Base-by-base conservation (phyloP, 2,329 filamentous ascomycete species). In the Onygenales sp. region DNA sequence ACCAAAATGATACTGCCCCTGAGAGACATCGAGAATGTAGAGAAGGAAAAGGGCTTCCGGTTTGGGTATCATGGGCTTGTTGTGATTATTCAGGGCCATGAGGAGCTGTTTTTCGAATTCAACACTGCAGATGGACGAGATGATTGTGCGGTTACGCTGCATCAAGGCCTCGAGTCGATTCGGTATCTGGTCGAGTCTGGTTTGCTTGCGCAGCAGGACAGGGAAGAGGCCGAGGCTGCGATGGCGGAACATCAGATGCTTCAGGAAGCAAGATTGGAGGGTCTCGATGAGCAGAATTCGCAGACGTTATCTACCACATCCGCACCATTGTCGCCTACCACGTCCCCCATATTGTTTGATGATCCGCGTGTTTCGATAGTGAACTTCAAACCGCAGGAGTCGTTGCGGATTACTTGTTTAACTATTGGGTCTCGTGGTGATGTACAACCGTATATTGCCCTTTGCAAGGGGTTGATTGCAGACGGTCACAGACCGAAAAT, bases 31-130 rank as follows among this genome's bases (percentile, higher is more conserved):
- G 89, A 96, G 68, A 97, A 90, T 57, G 89, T 90, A 6, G 85
- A 92, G 63, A 96, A 95, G 70, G 91, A 96, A 69, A 95, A 93
- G 64, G 92, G 93, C 0, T 97, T 96, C 65, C 83, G 91, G 1
- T 87, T 95, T 62, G 89, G 90, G 6, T 96, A 95, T 61, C 86
- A 89, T 17, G 93, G 91, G 5, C 78, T 98, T 42, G 89, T 95
- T 0, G 76, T 97, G n/a, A 87, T 95, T 4, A 94, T 98, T 58
- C 84, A 87, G 51, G 93, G 91, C 0, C 89, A 96, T 57, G 93
- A 97, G 67, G 93, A 97, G 69, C 74, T 98, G 0, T 97, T 97
- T 69, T 97, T 98, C 63, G 92, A 98, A 67, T 97, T 97, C 64
- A 80, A 81, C 51, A 80, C 84, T 47, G 75, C 80, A 1, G 90